These are phyloP conservation scores for Dactylis glomerata DNA, from an alignment of 176 grass and related monocot species.

Conservation along the genomic window DNA sequence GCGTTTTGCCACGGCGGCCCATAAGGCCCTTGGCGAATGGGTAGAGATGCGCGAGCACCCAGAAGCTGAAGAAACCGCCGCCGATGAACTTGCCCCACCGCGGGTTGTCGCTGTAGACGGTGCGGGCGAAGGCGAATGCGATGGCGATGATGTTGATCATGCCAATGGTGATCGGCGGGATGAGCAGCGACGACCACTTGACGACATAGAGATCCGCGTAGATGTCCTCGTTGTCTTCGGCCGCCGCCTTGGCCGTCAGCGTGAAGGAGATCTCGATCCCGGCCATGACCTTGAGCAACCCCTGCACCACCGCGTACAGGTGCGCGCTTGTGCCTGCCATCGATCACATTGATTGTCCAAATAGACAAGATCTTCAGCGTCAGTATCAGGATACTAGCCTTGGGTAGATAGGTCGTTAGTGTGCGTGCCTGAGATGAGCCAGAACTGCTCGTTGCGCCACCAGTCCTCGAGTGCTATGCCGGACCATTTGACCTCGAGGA, in stretches of 20 bases:
- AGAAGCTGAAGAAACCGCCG: slow-evolving; percentile 34
- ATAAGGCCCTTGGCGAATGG: slow-evolving; percentile 36
- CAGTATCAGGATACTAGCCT: not conserved
- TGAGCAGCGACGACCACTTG: slow-evolving; percentile 31
- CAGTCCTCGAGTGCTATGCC: slow-evolving; percentile 59
- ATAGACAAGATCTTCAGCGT: not conserved
- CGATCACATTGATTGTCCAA: not conserved
- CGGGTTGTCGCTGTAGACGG: slow-evolving; percentile 16
- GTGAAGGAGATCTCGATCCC: slow-evolving; percentile 41
- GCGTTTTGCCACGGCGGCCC: slow-evolving; percentile 29
- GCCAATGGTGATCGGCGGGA: slow-evolving; percentile 27
- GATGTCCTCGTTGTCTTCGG: slow-evolving; percentile 20
- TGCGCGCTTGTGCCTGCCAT: slow-evolving; percentile 28
- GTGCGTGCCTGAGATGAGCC: slow-evolving; percentile 57
- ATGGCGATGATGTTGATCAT: slow-evolving; percentile 37
- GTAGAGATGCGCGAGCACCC: slow-evolving; percentile 32
- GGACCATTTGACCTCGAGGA: slow-evolving; percentile 97
- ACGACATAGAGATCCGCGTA: slow-evolving; percentile 27
- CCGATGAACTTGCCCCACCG: slow-evolving; percentile 33
- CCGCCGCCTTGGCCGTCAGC: slow-evolving; percentile 20
- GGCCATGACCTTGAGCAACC: slow-evolving; percentile 31
- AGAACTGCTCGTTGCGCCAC: slow-evolving; percentile 99
- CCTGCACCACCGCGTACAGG: slow-evolving; percentile 25
- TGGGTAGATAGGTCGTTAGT: not conserved
- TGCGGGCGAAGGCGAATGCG: slow-evolving; percentile 26